These are phyloP conservation scores for Saccharomycopsis crataegensis DNA, from an alignment of 1,139 yeast genomes.

Conservation along the genomic window DNA sequence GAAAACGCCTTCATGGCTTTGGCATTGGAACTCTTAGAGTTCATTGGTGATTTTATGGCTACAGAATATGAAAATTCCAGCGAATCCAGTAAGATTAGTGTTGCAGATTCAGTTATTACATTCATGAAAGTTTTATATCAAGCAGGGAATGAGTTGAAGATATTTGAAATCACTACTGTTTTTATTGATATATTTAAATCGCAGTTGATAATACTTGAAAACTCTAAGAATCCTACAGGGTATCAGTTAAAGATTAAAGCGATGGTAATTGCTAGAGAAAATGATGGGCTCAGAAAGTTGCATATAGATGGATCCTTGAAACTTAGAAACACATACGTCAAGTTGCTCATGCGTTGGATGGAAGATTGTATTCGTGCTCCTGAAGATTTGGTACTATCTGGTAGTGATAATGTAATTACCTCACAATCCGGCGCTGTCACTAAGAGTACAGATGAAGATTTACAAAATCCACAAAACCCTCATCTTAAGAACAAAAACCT, in stretches of 20 bases:
- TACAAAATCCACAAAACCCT: too few relatives aligned
- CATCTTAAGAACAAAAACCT: background rate
- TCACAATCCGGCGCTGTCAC: too few relatives aligned
- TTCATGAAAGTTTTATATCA: conserved; percentile 31
- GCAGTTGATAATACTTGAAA: conserved; percentile 62
- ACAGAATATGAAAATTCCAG: background rate
- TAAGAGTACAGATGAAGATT: too few relatives aligned
- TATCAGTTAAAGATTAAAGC: conserved; percentile 1
- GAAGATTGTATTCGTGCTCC: background rate
- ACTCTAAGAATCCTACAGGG: conserved; percentile 33
- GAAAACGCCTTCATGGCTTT: conserved; percentile 27
- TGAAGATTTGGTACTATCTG: background rate
- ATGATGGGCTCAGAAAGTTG: background rate
- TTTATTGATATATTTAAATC: conserved; percentile 69
- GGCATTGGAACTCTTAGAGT: conserved; percentile 9
- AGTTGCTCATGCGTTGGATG: conserved; percentile 9
- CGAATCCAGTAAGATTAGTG: background rate
- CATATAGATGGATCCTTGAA: conserved; percentile 1
- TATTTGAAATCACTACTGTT: conserved; percentile 30
- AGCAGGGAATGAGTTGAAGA: background rate
- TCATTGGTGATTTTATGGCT: background rate
- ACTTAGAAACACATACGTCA: conserved; percentile 20
- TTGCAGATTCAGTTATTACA: conserved; percentile 27
- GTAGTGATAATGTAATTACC: too few relatives aligned
- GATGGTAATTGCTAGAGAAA: background rate